phyloP scores from a whole-genome alignment of 2,329 filamentous ascomycete species.

The Teratosphaeria nubilosa region DNA sequence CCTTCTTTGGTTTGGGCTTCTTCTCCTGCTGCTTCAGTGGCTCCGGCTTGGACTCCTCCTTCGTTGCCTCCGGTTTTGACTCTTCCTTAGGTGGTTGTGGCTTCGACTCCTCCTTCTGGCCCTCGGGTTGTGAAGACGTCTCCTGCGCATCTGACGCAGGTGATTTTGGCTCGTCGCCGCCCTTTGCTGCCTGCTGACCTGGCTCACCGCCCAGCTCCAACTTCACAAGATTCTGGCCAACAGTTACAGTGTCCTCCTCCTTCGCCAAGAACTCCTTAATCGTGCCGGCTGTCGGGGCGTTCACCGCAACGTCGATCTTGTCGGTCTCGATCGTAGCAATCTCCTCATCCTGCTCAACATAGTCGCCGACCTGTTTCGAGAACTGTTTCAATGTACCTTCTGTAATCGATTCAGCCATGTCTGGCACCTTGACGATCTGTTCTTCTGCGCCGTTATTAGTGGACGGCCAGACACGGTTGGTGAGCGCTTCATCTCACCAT shows the following conservation, averaged over 20 bases:
- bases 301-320: conserved; percentile 98
- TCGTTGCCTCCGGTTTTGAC: conserved; percentile 29
- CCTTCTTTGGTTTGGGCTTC: conserved; percentile 28
- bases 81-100: conserved; percentile 28
- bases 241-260: conserved; percentile 90
- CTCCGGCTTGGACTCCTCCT: conserved; percentile 26
- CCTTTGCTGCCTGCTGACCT: conserved; percentile 46
- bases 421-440: conserved; percentile 80
- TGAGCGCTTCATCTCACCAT: conserved; percentile 19
- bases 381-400: conserved; percentile 96
- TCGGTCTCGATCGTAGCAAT: conserved; percentile 98
- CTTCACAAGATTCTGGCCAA: conserved; percentile 83
- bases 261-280: conserved; percentile 86
- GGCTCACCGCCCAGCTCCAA: conserved; percentile 64
- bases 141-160: conserved; percentile 47
- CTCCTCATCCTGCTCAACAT: conserved; percentile 90
- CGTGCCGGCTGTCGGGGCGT: conserved; percentile 79
- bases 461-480: not conserved
- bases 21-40: conserved; percentile 37
- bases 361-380: conserved; percentile 86
- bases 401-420: conserved; percentile 98
- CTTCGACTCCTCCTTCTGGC: conserved; percentile 38
- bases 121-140: conserved; percentile 45
- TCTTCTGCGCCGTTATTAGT: conserved; percentile 46
- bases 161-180: conserved; percentile 49